These are phyloP conservation scores for Zalerion maritima DNA, from an alignment of 495 filamentous ascomycete genomes.

Conservation along the genomic window DNA sequence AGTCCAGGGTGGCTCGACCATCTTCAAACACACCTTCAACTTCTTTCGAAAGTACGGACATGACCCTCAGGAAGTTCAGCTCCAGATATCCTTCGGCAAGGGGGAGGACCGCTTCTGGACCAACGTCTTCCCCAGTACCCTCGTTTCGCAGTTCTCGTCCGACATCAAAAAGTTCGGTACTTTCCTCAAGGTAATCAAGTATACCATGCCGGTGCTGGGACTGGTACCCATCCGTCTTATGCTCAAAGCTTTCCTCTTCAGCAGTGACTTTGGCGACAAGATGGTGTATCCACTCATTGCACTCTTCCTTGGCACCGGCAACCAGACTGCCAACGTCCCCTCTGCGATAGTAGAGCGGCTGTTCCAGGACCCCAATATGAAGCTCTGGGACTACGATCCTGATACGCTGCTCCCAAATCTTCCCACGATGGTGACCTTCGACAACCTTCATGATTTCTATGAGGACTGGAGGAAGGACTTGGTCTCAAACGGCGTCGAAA, in stretches of 20 bases:
- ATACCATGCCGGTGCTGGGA: constrained; percentile 55
- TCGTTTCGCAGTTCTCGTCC: constrained; percentile 44
- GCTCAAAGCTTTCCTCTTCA: constrained; percentile 57
- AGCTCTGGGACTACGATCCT: constrained; percentile 59
- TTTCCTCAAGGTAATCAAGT: constrained; percentile 54
- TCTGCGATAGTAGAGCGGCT: constrained; percentile 61
- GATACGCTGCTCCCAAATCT: constrained; percentile 55
- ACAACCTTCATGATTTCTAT: constrained; percentile 59
- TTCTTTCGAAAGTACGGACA: constrained; percentile 60
- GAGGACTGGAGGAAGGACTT: constrained; percentile 51
- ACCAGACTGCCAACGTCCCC: constrained; percentile 65
- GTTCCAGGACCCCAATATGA: constrained; percentile 58
- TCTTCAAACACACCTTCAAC: constrained; percentile 70
- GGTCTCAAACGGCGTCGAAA: constrained; percentile 42
- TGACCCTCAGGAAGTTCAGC: constrained; percentile 51
- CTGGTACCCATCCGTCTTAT: constrained; percentile 58
- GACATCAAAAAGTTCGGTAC: constrained; percentile 53
- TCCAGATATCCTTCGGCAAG: constrained; percentile 75
- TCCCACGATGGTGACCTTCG: constrained; percentile 73
- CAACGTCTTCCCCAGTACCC: constrained; percentile 59
- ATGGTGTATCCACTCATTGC: constrained; percentile 62
- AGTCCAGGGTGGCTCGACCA: constrained; percentile 66
- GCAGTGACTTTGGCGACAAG: constrained; percentile 55
- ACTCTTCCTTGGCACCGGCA: constrained; percentile 65
- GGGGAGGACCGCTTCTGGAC: constrained; percentile 60